Evolutionary conservation across 2,329 filamentous ascomycete genomes (phyloP).

Genomic region (Hypoxylon sp.): DNA sequence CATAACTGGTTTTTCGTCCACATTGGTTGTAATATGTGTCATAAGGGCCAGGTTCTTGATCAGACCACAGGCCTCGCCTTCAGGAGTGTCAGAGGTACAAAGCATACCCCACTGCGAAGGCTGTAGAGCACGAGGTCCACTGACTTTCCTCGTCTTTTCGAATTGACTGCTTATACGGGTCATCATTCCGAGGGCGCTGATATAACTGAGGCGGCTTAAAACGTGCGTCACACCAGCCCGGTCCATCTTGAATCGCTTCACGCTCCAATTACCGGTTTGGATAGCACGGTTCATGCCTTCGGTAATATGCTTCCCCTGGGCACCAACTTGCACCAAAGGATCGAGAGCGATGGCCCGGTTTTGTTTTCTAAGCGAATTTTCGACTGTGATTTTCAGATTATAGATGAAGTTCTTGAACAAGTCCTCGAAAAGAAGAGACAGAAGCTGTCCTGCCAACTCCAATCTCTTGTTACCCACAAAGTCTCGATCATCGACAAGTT

Average conservation of each 20-base stretch:
- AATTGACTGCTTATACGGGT: conserved; percentile 98
- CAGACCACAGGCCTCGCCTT: conserved; percentile 97
- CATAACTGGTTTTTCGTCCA: conserved; percentile 91
- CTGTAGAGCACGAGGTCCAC: conserved; percentile 93
- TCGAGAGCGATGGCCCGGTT: conserved; percentile 91
- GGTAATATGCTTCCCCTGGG: conserved; percentile 89
- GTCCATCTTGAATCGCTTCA: conserved; percentile 99
- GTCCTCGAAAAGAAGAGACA: conserved; percentile 96
- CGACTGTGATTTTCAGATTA: conserved; percentile 91
- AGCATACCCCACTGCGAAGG: conserved; percentile 99
- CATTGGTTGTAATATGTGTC: conserved; percentile 98
- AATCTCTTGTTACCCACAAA: conserved; percentile 98
- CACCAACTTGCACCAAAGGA: conserved; percentile 85
- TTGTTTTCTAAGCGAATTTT: conserved; percentile 95
- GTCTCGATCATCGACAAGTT: conserved; percentile 93
- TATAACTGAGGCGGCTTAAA: conserved; percentile 94
- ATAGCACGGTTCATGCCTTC: conserved; percentile 96
- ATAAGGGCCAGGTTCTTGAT: conserved; percentile 98
- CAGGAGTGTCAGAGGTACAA: conserved; percentile 95
- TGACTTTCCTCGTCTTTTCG: conserved; percentile 97
- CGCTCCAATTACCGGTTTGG: conserved; percentile 96
- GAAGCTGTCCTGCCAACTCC: conserved; percentile 92
- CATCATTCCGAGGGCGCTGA: conserved; percentile 99
- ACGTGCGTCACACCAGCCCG: conserved; percentile 97
- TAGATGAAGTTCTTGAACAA: conserved; percentile 95